phyloP scores from a whole-genome alignment of 371 early-diverging fungal species.

The Syncephalastrum sp. region DNA sequence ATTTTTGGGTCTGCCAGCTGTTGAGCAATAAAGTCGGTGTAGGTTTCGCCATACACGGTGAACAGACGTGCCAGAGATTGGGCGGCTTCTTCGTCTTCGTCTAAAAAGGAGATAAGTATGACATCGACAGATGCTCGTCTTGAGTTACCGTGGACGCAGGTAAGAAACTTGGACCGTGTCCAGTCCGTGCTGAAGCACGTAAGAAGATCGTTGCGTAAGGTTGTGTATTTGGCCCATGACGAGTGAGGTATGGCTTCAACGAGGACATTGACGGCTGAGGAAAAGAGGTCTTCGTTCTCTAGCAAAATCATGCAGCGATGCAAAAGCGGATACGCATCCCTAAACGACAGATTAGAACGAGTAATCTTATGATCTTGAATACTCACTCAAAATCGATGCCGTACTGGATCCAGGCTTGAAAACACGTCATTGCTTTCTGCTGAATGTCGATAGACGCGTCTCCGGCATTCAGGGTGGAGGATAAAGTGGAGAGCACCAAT shows the following conservation, averaged over 20 bases:
- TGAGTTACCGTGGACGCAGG: constrained; percentile 43
- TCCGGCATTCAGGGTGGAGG: constrained; percentile 11
- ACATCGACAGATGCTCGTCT: not conserved
- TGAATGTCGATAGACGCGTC: constrained; percentile 17
- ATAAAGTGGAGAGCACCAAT: constrained; percentile 44
- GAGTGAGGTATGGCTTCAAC: constrained; percentile 54
- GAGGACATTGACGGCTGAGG: constrained; percentile 52
- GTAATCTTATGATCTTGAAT: not conserved
- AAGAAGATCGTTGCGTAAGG: constrained; percentile 52
- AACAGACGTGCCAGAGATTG: constrained; percentile 59
- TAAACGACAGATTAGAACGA: constrained; percentile 4
- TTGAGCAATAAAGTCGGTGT: constrained; percentile 56
- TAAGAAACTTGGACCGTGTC: constrained; percentile 43
- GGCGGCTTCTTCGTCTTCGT: constrained; percentile 58
- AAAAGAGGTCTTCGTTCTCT: constrained; percentile 45
- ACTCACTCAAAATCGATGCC: constrained; percentile 58
- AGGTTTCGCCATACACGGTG: constrained; percentile 70
- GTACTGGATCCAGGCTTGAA: constrained; percentile 68
- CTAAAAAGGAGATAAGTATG: constrained; percentile 14
- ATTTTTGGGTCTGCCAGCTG: constrained; percentile 52
- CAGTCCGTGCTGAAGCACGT: constrained; percentile 55
- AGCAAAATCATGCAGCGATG: constrained; percentile 42
- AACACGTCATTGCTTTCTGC: constrained; percentile 51
- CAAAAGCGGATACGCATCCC: constrained; percentile 40
- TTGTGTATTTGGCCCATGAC: constrained; percentile 31